A percentile compares a stretch with the other conserved stretches of the same genome.
These are phyloP conservation scores for Camillea tinctor DNA, from an alignment of 2,329 filamentous ascomycete genomes.

Conservation along the genomic window DNA sequence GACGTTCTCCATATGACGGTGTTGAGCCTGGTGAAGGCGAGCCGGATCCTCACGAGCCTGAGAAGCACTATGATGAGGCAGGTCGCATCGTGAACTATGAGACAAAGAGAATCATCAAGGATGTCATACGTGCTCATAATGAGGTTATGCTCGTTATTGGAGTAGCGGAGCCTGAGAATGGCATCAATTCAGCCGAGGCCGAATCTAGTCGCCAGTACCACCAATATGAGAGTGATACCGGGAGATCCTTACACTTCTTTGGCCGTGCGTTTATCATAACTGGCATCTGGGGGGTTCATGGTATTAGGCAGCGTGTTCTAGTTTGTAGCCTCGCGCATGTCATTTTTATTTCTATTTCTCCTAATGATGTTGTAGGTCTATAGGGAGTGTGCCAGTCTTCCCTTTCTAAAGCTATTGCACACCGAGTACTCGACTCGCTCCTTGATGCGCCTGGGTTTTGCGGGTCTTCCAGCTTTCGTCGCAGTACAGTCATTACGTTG, in stretches of 20 bases:
- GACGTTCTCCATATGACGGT: constrained; percentile 60
- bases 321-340: constrained; percentile 31
- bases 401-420: constrained; percentile 45
- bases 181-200: constrained; percentile 38
- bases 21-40: constrained; percentile 50
- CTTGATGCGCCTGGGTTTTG: constrained; percentile 32
- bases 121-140: constrained; percentile 60
- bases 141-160: constrained; percentile 64
- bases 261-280: constrained; percentile 41
- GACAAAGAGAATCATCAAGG: constrained; percentile 54
- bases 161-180: constrained; percentile 57
- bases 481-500: constrained; percentile 34
- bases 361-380: constrained; percentile 43
- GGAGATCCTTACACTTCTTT: constrained; percentile 37
- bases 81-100: constrained; percentile 56
- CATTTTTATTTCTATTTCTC: constrained; percentile 1
- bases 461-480: constrained; percentile 42
- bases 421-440: constrained; percentile 36
- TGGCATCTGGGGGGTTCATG: constrained; percentile 51
- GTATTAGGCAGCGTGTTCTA: constrained; percentile 54
- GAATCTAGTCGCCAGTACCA: constrained; percentile 42
- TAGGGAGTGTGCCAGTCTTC: constrained; percentile 46
- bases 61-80: constrained; percentile 53
- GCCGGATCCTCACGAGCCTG: constrained; percentile 38
- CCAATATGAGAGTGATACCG: constrained; percentile 48